phyloP scores from a whole-genome alignment of 495 filamentous ascomycete genomes.

The Xylaria castorea region DNA sequence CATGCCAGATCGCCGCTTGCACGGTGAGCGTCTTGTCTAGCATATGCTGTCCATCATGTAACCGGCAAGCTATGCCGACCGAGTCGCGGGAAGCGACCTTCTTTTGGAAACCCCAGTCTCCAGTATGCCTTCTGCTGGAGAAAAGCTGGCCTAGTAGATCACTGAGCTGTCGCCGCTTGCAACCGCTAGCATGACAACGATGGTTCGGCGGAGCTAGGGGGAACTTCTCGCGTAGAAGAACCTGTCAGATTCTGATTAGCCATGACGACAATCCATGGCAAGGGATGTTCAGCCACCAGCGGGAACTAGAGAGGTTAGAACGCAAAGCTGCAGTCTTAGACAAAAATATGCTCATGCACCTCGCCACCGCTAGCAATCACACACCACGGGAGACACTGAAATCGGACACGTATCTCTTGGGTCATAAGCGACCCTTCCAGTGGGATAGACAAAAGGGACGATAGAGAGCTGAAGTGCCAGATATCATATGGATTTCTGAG shows the following conservation, averaged over 20 bases:
- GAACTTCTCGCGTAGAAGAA: not conserved
- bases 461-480: not conserved
- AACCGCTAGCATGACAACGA: not conserved
- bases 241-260: constrained; percentile 2
- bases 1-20: not conserved
- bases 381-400: not conserved
- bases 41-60: not conserved
- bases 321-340: not conserved
- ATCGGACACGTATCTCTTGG: not conserved
- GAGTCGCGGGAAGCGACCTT: not conserved
- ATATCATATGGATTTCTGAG: not conserved
- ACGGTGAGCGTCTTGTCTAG: not conserved
- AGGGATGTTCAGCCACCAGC: no score
- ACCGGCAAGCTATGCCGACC: not conserved
- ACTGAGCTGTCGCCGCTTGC: not conserved
- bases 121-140: not conserved
- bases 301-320: not conserved
- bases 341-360: not conserved
- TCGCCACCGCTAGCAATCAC: not conserved
- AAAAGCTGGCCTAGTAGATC: not conserved
- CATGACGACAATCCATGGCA: not conserved
- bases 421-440: no score
- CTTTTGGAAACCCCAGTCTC: not conserved
- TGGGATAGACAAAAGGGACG: not conserved
- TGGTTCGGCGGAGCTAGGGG: not conserved